Conservation (phyloP, 2,329 filamentous ascomycete genomes). For the Cordyceps tenuipes region DNA sequence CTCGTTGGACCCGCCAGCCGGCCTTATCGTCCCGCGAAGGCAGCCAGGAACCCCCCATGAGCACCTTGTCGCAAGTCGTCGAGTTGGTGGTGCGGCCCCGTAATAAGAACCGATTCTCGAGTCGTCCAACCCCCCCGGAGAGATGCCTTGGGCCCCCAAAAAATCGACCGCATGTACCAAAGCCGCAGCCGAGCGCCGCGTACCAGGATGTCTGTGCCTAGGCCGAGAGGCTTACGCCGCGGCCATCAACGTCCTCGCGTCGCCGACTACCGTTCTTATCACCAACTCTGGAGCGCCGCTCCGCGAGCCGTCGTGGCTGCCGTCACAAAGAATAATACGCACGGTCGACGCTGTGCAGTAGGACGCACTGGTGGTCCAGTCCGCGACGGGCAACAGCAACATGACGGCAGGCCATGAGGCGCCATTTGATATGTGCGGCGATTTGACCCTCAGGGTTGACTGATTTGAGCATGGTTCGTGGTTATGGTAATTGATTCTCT, state of each 20-base stretch:
- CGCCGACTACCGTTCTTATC: too few relatives aligned
- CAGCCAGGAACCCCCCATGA: too few relatives aligned
- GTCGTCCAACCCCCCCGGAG: too few relatives aligned
- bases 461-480: not conserved
- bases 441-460: not conserved
- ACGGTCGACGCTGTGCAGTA: not conserved
- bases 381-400: not conserved
- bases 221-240: not conserved
- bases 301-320: too few relatives aligned
- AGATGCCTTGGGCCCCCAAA: too few relatives aligned
- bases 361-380: not conserved
- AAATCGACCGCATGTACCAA: not conserved
- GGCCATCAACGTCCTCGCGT: not conserved
- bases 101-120: too few relatives aligned
- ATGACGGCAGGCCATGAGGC: not conserved
- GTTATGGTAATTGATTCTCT: not conserved
- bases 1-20: too few relatives aligned
- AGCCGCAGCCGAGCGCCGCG: not conserved
- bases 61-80: too few relatives aligned
- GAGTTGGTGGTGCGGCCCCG: too few relatives aligned
- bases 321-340: not conserved
- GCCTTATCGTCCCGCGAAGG: too few relatives aligned
- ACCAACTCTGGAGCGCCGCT: too few relatives aligned
- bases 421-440: not conserved
- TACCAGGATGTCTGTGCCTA: not conserved